These are phyloP conservation scores for Macadamia integrifolia DNA, from an alignment of 164 flowering plant genomes.

Conservation along the genomic window DNA sequence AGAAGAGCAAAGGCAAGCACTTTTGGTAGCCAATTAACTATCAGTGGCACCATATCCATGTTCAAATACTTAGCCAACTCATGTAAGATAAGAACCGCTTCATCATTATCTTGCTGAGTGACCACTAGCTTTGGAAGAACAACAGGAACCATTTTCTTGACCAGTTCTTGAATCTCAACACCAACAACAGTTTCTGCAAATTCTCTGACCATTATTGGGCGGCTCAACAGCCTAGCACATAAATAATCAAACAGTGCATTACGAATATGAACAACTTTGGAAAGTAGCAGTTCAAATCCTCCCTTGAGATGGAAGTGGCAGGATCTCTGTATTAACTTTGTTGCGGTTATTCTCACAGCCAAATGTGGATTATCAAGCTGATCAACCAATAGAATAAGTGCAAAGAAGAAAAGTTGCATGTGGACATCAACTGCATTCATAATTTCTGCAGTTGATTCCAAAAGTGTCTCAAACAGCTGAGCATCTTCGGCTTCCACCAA, in stretches of 20 bases:
- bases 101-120: slow-evolving; percentile 54
- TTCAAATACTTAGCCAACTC: slow-evolving; percentile 68
- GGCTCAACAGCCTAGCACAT: slow-evolving; percentile 52
- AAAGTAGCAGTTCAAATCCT: slow-evolving; percentile 57
- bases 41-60: slow-evolving; percentile 65
- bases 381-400: slow-evolving; percentile 75
- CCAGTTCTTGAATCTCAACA: slow-evolving; percentile 57
- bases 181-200: slow-evolving; percentile 90
- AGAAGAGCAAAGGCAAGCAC: slow-evolving; percentile 93
- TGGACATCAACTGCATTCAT: slow-evolving; percentile 68
- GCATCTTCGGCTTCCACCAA: slow-evolving; percentile 59
- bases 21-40: slow-evolving; percentile 83
- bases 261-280: slow-evolving; percentile 50
- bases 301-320: slow-evolving; percentile 69
- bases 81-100: slow-evolving; percentile 45
- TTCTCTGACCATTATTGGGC: slow-evolving; percentile 66
- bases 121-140: slow-evolving; percentile 94
- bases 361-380: slow-evolving; percentile 77
- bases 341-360: slow-evolving; percentile 64
- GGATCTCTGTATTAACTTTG: slow-evolving; percentile 61
- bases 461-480: slow-evolving; percentile 59
- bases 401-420: slow-evolving; percentile 56
- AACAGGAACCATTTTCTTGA: slow-evolving; percentile 77
- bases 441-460: slow-evolving; percentile 67
- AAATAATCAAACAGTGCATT: slow-evolving; percentile 80